Conservation (phyloP, 2,329 filamentous ascomycete species). For the Neonectria faginata region DNA sequence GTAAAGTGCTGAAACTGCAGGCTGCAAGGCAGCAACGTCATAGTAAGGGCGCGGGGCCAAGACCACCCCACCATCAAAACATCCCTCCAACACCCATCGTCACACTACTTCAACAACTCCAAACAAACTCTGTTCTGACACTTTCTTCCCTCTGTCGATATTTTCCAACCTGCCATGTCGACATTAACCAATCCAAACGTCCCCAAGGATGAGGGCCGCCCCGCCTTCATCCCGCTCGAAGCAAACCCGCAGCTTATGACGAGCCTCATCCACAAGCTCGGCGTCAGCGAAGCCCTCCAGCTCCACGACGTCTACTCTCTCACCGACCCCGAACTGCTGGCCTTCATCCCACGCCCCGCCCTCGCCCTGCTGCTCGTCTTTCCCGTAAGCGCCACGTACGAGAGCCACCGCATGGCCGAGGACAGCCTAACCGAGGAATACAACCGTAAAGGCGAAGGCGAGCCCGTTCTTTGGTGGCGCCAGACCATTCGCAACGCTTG, state of each 20-base stretch:
- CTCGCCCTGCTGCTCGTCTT: conserved; percentile 93
- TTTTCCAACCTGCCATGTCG: conserved; percentile 45
- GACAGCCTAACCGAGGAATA: conserved; percentile 75
- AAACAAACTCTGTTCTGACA: neutral
- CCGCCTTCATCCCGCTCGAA: conserved; percentile 71
- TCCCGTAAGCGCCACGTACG: conserved; percentile 83
- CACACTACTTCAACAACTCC: conserved; percentile 1
- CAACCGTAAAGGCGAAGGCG: conserved; percentile 71
- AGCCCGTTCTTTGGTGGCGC: conserved; percentile 92
- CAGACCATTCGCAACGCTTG: conserved; percentile 97
- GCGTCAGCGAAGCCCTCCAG: conserved; percentile 79
- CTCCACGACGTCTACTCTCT: conserved; percentile 95
- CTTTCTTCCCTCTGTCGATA: neutral
- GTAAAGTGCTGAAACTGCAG: neutral
- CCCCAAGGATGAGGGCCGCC: conserved; percentile 44
- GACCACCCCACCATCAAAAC: conserved; percentile 18
- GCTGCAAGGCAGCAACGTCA: conserved; percentile 26
- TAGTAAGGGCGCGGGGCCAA: conserved; percentile 9
- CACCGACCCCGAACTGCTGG: conserved; percentile 84
- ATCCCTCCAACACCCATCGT: neutral
- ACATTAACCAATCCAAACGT: conserved; percentile 55
- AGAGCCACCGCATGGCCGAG: conserved; percentile 79
- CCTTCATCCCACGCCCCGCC: conserved; percentile 88
- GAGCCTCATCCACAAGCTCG: conserved; percentile 82
- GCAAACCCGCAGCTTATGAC: conserved; percentile 92